These are phyloP conservation scores for Debaryomyces subglobosus DNA, from an alignment of 1,139 yeast genomes.

Conservation along the genomic window DNA sequence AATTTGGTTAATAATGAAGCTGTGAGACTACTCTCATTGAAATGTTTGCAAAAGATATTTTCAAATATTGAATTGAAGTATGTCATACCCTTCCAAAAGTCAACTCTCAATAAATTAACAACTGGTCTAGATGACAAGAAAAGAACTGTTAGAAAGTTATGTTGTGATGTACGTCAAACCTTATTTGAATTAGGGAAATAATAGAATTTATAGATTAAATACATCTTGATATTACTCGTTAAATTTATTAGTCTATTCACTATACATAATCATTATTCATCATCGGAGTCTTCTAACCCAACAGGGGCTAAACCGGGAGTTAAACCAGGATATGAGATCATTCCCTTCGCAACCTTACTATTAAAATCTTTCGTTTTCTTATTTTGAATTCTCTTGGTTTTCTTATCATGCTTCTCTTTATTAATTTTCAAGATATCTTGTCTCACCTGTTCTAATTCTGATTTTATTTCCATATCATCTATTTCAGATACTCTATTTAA, in stretches of 20 bases:
- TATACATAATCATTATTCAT: conserved; percentile 30
- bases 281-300: conserved; percentile 56
- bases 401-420: conserved; percentile 22
- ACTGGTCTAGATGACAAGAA: conserved; percentile 71
- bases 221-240: conserved; percentile 1
- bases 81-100: conserved; percentile 54
- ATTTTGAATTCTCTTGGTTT: conserved; percentile 24
- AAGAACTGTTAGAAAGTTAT: conserved; percentile 72
- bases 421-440: conserved; percentile 37
- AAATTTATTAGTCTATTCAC: conserved; percentile 8
- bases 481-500: conserved; percentile 48
- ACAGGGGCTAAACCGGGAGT: conserved; percentile 95
- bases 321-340: conserved; percentile 62
- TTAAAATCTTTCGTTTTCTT: conserved; percentile 43
- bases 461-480: conserved; percentile 44
- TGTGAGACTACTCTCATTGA: conserved; percentile 61
- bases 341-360: conserved; percentile 46
- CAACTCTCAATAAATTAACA: conserved; percentile 52
- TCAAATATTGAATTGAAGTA: conserved; percentile 38
- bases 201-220: conserved; percentile 6
- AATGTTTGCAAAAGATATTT: conserved; percentile 56
- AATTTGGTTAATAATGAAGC: conserved; percentile 32
- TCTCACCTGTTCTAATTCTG: conserved; percentile 50
- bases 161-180: conserved; percentile 78
- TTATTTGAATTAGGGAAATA: conserved; percentile 56